Base-by-base conservation (phyloP, 2,329 filamentous ascomycete species). In the Trichoderma harzianum region DNA sequence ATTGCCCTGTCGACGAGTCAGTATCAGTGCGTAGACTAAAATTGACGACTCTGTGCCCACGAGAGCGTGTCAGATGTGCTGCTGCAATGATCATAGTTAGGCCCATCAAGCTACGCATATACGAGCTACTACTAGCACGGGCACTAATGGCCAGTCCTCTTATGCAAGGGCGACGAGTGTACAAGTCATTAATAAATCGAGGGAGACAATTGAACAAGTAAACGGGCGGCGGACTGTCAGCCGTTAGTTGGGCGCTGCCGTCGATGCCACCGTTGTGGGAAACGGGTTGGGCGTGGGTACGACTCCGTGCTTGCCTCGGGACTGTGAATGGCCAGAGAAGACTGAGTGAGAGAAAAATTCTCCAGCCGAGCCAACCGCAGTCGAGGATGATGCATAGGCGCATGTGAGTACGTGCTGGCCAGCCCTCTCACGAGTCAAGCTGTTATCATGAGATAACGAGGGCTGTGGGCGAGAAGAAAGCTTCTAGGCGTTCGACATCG, bases 351-450 rank as follows among this genome's bases (percentile, higher is more conserved):
- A 34, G 16, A 47, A 61, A 61, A 69, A 53, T 14, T 18, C 47
- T 65, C 34, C 57, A 71, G 24, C 70, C 70, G 70, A 72, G 64
- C 70, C 70, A 72, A 68, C 70, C 70, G 64, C 39, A 66, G 53
- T 10, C 18, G 26, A 55, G 43, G 7, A 30, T 66, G 36, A 26
- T 58, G 61, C 70, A 55, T 61, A 60, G 64, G 28, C 14, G 32
- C 26, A 53, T 55, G 39, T 39, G 26, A 55, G 55, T 67, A 71
- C 43, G 60, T 63, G 68, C 47, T 64, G 47, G 68, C 51, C 12
- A 24, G 2, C 28, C 39, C 43, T 57, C 34, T 53, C 57, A 36
- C 36, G 53, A 53, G 57, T 47, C 28, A 62, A 69, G 18, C 36
- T n/a, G 32, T 60, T 61, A 53, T 69, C 66, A 51, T 32, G 66